phyloP scores from a whole-genome alignment of 768 basidiomycete genomes.

The Lyophyllum shimeji region DNA sequence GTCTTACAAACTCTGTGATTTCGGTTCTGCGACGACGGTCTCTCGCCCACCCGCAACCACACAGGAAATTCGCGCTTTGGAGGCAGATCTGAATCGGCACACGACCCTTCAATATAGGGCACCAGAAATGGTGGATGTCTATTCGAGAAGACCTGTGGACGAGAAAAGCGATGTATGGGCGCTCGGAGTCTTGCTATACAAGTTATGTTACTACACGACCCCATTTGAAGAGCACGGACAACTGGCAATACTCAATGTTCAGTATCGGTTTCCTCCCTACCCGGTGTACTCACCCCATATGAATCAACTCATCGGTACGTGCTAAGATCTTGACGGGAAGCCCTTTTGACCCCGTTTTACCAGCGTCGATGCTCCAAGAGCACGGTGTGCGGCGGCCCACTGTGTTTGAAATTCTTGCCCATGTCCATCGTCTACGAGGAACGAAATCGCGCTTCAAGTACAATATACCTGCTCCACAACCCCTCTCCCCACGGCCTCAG shows the following conservation, averaged over 20 bases:
- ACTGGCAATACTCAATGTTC: slow-evolving; percentile 93
- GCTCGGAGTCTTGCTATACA: slow-evolving; percentile 93
- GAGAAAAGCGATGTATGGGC: slow-evolving; percentile 99
- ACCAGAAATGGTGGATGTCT: slow-evolving; percentile 98
- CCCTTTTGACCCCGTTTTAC: slow-evolving; percentile 11
- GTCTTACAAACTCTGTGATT: slow-evolving; percentile 95
- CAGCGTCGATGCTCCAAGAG: slow-evolving; percentile 92
- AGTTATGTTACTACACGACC: slow-evolving; percentile 98
- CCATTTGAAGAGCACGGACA: slow-evolving; percentile 99
- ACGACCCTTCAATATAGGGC: slow-evolving; percentile 97
- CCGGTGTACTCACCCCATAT: slow-evolving; percentile 84
- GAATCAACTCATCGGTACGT: slow-evolving; percentile 79
- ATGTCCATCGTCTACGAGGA: slow-evolving; percentile 85
- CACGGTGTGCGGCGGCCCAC: slow-evolving; percentile 84
- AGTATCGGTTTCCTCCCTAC: slow-evolving; percentile 89
- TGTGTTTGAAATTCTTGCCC: slow-evolving; percentile 81
- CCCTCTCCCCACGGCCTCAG: slow-evolving; percentile 39
- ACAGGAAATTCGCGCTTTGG: slow-evolving; percentile 83
- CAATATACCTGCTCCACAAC: slow-evolving; percentile 48
- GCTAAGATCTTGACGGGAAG: background rate
- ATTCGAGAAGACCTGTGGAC: slow-evolving; percentile 79
- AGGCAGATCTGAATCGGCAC: slow-evolving; percentile 89
- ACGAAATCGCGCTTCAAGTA: slow-evolving; percentile 83
- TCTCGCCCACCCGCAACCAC: slow-evolving; percentile 72
- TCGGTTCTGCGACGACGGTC: slow-evolving; percentile 88